Conservation (phyloP, 2,329 filamentous ascomycete genomes). For the Mycosphaerelloides madeirae region DNA sequence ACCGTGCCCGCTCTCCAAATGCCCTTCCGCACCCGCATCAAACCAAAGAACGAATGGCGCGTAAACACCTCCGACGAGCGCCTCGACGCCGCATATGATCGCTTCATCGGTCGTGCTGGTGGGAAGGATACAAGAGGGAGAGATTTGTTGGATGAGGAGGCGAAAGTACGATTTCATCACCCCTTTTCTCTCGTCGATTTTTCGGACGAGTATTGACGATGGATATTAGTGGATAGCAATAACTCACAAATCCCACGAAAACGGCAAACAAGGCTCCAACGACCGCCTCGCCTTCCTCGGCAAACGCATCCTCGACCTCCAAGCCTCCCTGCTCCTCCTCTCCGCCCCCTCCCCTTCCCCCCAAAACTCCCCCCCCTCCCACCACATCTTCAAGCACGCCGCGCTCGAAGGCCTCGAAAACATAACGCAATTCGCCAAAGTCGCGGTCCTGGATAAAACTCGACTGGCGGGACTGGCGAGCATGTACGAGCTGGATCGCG, state of each 20-base stretch:
- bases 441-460: constrained; percentile 57
- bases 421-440: constrained; percentile 58
- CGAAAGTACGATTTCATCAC: constrained; percentile 53
- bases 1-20: constrained; percentile 46
- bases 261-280: constrained; percentile 90
- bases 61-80: constrained; percentile 71
- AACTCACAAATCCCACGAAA: constrained; percentile 97
- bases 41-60: constrained; percentile 55
- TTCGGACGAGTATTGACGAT: not conserved
- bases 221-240: constrained; percentile 70
- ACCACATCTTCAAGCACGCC: constrained; percentile 57
- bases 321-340: constrained; percentile 60
- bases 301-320: constrained; percentile 59
- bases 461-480: constrained; percentile 65
- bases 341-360: constrained; percentile 35
- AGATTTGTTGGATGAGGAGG: constrained; percentile 80
- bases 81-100: constrained; percentile 73
- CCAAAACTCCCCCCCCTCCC: constrained; percentile 14
- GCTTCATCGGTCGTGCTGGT: constrained; percentile 60
- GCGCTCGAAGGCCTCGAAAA: constrained; percentile 70
- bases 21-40: constrained; percentile 52
- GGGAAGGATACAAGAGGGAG: constrained; percentile 42
- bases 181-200: not conserved
- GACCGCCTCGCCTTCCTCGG: constrained; percentile 84
- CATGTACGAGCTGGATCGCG: constrained; percentile 65